Evolutionary conservation across 192 early-diverging fungal genomes (phyloP), one percentile per base, ranked within the genome.

Genomic region (Entomortierella beljakovae): DNA sequence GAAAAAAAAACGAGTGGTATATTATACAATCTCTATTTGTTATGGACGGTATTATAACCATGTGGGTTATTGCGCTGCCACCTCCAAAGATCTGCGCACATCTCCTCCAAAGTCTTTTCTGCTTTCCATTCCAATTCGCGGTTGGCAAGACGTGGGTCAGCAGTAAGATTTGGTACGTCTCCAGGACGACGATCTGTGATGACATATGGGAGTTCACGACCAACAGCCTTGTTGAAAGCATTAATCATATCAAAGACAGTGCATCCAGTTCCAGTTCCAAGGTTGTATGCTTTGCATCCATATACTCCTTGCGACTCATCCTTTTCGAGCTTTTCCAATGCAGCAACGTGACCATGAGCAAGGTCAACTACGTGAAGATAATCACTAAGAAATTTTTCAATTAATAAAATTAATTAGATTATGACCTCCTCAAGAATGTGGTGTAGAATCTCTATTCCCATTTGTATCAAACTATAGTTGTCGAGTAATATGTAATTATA

Each of bases 281-380:
- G 82, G 80, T 99, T 99, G 64, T 94, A 99, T 18, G 90, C 84
- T 67, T 90, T 86, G 70, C 85, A 90, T 3, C 61, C 46, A 33
- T 63, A 68, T 1, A 35, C 10, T 23, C 55, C 55, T 18, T 20
- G 46, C 20, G 80, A 77, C 65, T 88, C 86, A 32, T 89, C 68
- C 40, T 81, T 82, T 38, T 82, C 84, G 52, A 98, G 80, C 58
- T 96, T 92, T 58, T 91, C 85, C 23, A 98, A 81, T 6, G 97
- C 94, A 13, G 88, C 86, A 20, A 95, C 91, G 71, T 99, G 97
- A 3, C 93, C 96, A 32, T 90, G 86, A 3, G 96, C 95, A 33
- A 97, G 84, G 57, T 99, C 97, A 58, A 92, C 92, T 0, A 99
- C 96, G 71, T 99, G 97, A 57, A 99, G 91, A 72, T 97, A 99